Base-by-base conservation (phyloP, 805 yeast species). In the Candida nitratophila region DNA sequence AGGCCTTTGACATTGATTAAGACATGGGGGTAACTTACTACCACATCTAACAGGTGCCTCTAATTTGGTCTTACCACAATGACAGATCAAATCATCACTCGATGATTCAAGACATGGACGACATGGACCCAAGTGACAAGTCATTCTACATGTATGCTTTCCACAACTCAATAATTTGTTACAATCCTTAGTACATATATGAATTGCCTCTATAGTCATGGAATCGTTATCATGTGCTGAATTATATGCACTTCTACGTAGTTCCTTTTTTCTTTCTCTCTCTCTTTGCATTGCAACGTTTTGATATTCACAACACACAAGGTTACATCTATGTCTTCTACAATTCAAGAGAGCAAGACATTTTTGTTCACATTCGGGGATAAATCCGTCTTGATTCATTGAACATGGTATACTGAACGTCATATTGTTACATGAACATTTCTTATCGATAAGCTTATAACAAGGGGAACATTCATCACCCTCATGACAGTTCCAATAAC, bases 1-100 rank as follows among this genome's bases (percentile, higher is more conserved):
- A 1, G 66, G 68, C 41, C 86, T 68, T 3, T 67, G 62, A 61
- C 96, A 87, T 48, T 76, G 88, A 47, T 76, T 72, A 21, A 67
- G 69, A 63, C 96, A 87, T 11, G 70, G 71, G 4, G 83, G 83
- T 30, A 85, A 57, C 38, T 63, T 69, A 0, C 86, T 77, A 14
- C 96, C 96, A 65, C 96, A 87, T 50, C 96, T 67, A 10, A 86
- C 87, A 0, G 96, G 96, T 0, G 95, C 96, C 19, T 71, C 73
- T 6, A 87, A 70, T 3, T 84, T 73, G 0, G 96, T 87, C 49
- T 73, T 70, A 3, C 96, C 95, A 67, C 96, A 87, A 40, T 82
- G 74, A 56, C 96, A 87, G 3, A 79, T 75, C 51, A 85, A 65
- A 57, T 87, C 96, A 17, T 85, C 87, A 35, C 81, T 76, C n/a